phyloP scores from a whole-genome alignment of 2,329 filamentous ascomycete genomes.

The Cladophialophora chaetospira region DNA sequence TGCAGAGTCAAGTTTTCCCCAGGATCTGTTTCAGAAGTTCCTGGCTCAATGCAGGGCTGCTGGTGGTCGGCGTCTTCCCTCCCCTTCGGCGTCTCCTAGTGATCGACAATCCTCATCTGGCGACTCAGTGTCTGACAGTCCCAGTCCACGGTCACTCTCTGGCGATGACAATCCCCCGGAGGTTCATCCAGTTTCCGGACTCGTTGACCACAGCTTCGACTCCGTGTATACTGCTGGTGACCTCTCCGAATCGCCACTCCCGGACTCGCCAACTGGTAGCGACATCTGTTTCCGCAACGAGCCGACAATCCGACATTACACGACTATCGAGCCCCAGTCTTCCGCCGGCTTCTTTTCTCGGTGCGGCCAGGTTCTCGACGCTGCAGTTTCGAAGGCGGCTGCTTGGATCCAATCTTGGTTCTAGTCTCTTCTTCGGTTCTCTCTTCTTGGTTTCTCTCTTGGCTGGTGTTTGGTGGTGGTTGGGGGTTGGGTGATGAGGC shows the following conservation, averaged over 20 bases:
- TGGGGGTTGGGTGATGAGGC: too few relatives aligned
- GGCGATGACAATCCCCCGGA: conserved; percentile 1
- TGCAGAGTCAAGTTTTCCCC: not conserved
- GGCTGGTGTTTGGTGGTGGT: not conserved
- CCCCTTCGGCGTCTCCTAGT: not conserved
- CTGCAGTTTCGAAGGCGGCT: conserved; percentile 9
- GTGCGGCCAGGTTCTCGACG: conserved; percentile 13
- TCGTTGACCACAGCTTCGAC: conserved; percentile 1
- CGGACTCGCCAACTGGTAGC: conserved; percentile 9
- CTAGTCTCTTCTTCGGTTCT: conserved; percentile 34
- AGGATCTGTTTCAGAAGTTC: not conserved
- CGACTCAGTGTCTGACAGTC: not conserved
- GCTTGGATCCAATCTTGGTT: conserved; percentile 14
- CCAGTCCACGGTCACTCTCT: not conserved
- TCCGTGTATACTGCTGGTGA: not conserved
- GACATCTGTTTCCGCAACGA: conserved; percentile 11
- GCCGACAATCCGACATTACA: not conserved
- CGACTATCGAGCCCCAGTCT: conserved; percentile 1
- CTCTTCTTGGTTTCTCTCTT: not conserved
- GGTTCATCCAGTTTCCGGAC: conserved; percentile 10
- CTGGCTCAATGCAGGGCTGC: not conserved
- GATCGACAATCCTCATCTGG: not conserved
- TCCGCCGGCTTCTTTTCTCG: conserved; percentile 15
- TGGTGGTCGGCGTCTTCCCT: not conserved
- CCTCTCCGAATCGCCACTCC: conserved; percentile 8